Percentiles rank a stretch among this genome's conserved stretches.
phyloP scores from a whole-genome alignment of 2,329 filamentous ascomycete species.

The Albifimbria verrucaria region DNA sequence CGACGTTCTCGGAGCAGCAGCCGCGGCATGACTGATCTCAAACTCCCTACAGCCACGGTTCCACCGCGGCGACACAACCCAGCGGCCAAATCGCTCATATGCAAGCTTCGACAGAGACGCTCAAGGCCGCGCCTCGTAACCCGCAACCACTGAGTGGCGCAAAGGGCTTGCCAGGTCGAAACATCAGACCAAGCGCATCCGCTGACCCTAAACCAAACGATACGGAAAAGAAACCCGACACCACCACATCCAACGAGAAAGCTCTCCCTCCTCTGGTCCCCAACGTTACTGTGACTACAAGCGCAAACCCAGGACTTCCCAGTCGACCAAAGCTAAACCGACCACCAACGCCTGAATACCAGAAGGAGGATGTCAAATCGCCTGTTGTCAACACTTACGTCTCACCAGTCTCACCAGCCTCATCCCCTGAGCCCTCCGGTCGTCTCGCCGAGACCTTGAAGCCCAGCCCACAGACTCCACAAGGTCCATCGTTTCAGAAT shows the following conservation, averaged over 20 bases:
- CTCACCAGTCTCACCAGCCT: slow-evolving; percentile 43
- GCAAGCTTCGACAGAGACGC: slow-evolving; percentile 12
- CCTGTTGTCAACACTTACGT: slow-evolving; percentile 31
- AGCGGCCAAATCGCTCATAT: slow-evolving; percentile 10
- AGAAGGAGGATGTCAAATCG: slow-evolving; percentile 37
- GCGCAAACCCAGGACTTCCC: slow-evolving; percentile 12
- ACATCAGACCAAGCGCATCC: slow-evolving; percentile 18
- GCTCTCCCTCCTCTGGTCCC: background rate
- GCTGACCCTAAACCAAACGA: too few relatives aligned
- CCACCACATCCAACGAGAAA: background rate
- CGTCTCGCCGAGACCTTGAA: slow-evolving; percentile 12
- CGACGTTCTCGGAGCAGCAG: slow-evolving; percentile 47
- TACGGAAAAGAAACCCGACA: slow-evolving; percentile 14
- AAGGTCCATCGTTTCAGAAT: slow-evolving; percentile 9
- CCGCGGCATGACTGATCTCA: slow-evolving; percentile 45
- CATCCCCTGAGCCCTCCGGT: slow-evolving; percentile 36
- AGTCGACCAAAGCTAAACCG: slow-evolving; percentile 25
- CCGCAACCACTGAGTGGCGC: slow-evolving; percentile 10
- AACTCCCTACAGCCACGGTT: slow-evolving; percentile 47
- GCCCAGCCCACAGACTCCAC: background rate
- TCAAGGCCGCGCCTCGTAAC: slow-evolving; percentile 14
- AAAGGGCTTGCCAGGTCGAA: slow-evolving; percentile 23
- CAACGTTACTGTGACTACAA: too few relatives aligned
- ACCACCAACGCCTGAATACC: slow-evolving; percentile 49
- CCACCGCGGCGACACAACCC: slow-evolving; percentile 36